phyloP scores from a whole-genome alignment of 352 stramenopile genomes.

The Globisporangium carolinianum region DNA sequence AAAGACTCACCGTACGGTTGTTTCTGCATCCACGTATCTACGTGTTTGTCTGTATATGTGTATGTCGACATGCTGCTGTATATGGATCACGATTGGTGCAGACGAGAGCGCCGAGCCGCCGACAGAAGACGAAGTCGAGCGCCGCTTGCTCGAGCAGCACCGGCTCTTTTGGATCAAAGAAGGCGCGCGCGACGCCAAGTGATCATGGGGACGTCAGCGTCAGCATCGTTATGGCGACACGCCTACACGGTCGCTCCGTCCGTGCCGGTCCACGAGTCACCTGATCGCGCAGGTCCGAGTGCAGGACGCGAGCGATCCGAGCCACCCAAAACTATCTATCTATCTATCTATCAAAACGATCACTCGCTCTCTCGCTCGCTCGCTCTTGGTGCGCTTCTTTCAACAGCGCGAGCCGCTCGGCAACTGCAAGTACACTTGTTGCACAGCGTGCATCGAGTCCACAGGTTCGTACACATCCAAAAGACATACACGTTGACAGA shows the following conservation, averaged over 20 bases:
- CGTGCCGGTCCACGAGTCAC: too few relatives aligned
- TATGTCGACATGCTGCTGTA: too few relatives aligned
- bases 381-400: neutral
- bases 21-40: neutral
- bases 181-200: constrained; percentile 24
- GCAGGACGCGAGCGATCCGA: too few relatives aligned
- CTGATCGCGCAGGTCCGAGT: too few relatives aligned
- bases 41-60: too few relatives aligned
- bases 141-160: constrained; percentile 50
- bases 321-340: too few relatives aligned
- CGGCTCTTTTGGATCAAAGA: constrained; percentile 75
- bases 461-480: too few relatives aligned
- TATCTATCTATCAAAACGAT: neutral
- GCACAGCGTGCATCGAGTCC: too few relatives aligned
- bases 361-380: neutral
- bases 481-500: too few relatives aligned
- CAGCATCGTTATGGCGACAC: too few relatives aligned
- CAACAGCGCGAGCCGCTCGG: neutral
- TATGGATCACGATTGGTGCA: neutral
- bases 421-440: too few relatives aligned
- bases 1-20: neutral
- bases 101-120: constrained; percentile 9
- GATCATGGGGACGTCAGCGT: neutral
- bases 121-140: constrained; percentile 37
- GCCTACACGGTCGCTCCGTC: too few relatives aligned